Conservation (phyloP, 2,329 filamentous ascomycete genomes). For the Calonectria naviculata region DNA sequence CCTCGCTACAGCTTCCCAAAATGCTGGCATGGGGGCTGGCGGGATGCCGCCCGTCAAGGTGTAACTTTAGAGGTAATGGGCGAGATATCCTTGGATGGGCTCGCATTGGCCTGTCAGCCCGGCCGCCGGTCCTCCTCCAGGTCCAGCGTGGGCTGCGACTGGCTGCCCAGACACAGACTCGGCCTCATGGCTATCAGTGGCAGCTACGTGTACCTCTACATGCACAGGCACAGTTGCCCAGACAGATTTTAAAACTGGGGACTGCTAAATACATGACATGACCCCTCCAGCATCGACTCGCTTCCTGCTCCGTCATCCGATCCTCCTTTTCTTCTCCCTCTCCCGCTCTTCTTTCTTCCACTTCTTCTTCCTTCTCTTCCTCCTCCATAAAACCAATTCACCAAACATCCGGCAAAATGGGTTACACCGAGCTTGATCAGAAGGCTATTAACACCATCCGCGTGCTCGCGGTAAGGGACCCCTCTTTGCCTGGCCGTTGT, state of each 20-base stretch:
- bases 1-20: constrained; percentile 9
- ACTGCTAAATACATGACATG: constrained; percentile 45
- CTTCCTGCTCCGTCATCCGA: constrained; percentile 40
- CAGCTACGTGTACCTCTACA: constrained; percentile 9
- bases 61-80: neutral
- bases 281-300: constrained; percentile 45
- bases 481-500: constrained; percentile 27
- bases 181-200: neutral
- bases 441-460: constrained; percentile 99
- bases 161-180: constrained; percentile 12
- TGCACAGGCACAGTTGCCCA: constrained; percentile 21
- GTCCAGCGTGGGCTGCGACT: neutral
- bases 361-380: constrained; percentile 37
- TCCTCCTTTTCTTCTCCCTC: constrained; percentile 35
- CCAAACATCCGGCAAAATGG: constrained; percentile 72
- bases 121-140: neutral
- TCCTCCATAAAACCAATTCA: constrained; percentile 38
- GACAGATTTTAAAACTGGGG: constrained; percentile 41
- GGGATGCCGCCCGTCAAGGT: constrained; percentile 6
- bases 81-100: neutral
- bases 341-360: constrained; percentile 12
- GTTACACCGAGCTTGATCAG: constrained; percentile 87
- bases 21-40: constrained; percentile 3
- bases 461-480: constrained; percentile 84
- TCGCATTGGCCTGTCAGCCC: neutral